Evolutionary conservation across 2,329 filamentous ascomycete species (phyloP), one percentile per base, ranked within the genome.

Genomic region (Aspergillus bombycis): DNA sequence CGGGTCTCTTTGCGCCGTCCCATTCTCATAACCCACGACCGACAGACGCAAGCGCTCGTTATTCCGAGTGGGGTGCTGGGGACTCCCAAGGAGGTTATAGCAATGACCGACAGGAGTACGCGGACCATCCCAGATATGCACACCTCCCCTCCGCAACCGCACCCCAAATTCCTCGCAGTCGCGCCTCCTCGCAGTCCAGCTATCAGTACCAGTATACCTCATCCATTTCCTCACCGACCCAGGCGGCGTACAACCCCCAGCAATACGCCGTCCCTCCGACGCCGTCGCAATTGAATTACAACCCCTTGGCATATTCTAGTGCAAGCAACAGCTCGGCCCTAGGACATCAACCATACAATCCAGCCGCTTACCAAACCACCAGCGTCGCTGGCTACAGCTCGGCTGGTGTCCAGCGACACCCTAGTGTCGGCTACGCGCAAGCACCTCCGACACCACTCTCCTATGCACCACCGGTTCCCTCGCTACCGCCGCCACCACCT

Each of bases 251-350:
- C 77, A 89, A 90, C 68, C 88, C 88, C 16, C 86, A 88, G 71
- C 81, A 86, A 70, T 90, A 87, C 75, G 82, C 80, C 53, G 77
- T 82, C 32, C 77, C 80, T 14, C 75, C 79, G 41, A 74, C 79
- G 28, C 80, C 81, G 61, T 79, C 82, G 55, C 80, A 81, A 58
- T 79, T 79, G 75, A 84, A 85, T 50, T 94, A 94, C 78, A 94
- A 94, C 72, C 91, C 92, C 1, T 86, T 90, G 74, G 81, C 84
- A 43, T 94, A 84, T 71, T 73, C 71, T 45, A 68, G 69, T 55
- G 66, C 71, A 52, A 69, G 53, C 58, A 72, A 34, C n/a, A 55
- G 61, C 43, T 70, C 70, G 23, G 62, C 61, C 12, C 63, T 74
- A 10, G 63, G 64, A 12, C 78, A 81, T 67, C 81, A 81, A 61